Conservation (phyloP, 345 rosid genomes). For the Murraya paniculata region DNA sequence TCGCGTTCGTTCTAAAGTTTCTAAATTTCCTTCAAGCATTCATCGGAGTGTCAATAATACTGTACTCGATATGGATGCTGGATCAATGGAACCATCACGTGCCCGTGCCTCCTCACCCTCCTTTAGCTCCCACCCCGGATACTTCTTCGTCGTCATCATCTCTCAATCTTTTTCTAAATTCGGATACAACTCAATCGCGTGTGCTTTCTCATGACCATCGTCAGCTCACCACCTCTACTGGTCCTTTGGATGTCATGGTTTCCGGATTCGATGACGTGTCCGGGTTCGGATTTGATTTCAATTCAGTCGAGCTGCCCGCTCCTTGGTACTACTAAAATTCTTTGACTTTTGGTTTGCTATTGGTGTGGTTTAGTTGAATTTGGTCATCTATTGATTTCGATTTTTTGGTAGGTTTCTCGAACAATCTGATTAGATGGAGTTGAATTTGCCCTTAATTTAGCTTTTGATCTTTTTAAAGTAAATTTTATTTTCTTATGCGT, state of each 20-base stretch:
- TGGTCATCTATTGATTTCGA: too few relatives aligned
- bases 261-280: conserved; percentile 37
- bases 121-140: conserved; percentile 41
- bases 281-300: conserved; percentile 41
- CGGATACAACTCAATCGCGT: conserved; percentile 18
- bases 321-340: conserved; percentile 56
- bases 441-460: neutral
- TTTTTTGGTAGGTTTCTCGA: neutral
- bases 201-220: conserved; percentile 16
- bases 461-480: neutral
- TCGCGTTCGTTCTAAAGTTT: conserved; percentile 60
- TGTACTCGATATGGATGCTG: conserved; percentile 90
- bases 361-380: neutral
- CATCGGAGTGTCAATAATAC: conserved; percentile 55
- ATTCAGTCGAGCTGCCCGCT: conserved; percentile 69
- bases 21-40: conserved; percentile 72
- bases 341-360: neutral
- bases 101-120: conserved; percentile 41
- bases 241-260: conserved; percentile 28
- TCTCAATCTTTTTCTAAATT: conserved; percentile 10
- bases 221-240: neutral
- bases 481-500: neutral
- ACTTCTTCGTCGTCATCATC: conserved; percentile 25
- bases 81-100: conserved; percentile 61
- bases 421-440: neutral